Percentiles rank a stretch among this genome's conserved stretches.
These are phyloP conservation scores for Hymenoscyphus linearis DNA, from an alignment of 2,329 filamentous ascomycete genomes.

Conservation along the genomic window DNA sequence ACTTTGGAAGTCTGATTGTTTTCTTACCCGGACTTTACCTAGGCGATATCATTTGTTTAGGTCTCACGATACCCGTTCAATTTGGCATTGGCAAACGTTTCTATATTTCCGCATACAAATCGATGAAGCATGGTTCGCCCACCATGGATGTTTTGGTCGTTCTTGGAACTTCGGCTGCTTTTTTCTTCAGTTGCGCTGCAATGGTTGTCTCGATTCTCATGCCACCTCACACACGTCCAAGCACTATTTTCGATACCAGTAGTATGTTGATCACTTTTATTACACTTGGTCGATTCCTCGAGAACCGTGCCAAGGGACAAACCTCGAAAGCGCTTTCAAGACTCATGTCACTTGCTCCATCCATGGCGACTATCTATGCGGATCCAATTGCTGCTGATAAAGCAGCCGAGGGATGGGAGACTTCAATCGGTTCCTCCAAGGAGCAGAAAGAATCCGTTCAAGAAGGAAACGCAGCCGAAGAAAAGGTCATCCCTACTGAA, in stretches of 20 bases:
- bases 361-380: conserved; percentile 93
- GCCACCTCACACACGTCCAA: conserved; percentile 73
- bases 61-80: conserved; percentile 86
- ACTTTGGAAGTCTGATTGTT: conserved; percentile 66
- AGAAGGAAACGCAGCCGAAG: conserved; percentile 63
- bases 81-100: conserved; percentile 95
- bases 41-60: conserved; percentile 78
- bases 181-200: conserved; percentile 86
- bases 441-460: conserved; percentile 41
- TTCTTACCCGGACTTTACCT: conserved; percentile 74
- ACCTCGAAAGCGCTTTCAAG: conserved; percentile 90
- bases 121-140: conserved; percentile 80
- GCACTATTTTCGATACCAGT: conserved; percentile 93
- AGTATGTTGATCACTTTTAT: conserved; percentile 98
- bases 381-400: conserved; percentile 94
- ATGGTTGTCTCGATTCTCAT: conserved; percentile 77
- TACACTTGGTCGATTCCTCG: conserved; percentile 81
- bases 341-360: conserved; percentile 92
- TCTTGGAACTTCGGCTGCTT: conserved; percentile 87
- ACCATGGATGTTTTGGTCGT: conserved; percentile 98
- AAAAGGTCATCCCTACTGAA: conserved; percentile 86
- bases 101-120: conserved; percentile 90
- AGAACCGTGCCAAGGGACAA: conserved; percentile 93
- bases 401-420: conserved; percentile 72
- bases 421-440: conserved; percentile 33